Conservation (phyloP, 2,329 filamentous ascomycete species). For the Trichoderma sp. region DNA sequence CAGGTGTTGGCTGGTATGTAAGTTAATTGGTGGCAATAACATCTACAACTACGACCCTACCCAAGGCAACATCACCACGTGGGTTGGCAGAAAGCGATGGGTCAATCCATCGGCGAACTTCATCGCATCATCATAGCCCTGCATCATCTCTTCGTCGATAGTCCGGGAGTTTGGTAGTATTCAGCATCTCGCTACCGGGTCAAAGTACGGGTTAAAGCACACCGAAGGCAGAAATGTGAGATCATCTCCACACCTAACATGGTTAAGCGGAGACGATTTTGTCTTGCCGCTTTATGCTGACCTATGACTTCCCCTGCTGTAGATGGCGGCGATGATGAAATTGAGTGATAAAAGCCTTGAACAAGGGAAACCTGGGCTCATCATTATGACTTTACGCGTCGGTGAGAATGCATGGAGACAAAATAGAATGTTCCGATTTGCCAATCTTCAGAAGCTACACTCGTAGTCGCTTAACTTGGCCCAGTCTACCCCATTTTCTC, state of each 20-base stretch:
- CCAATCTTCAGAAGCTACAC: background rate
- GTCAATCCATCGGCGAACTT: background rate
- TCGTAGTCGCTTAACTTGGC: background rate
- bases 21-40: background rate
- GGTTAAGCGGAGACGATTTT: background rate
- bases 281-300: slow-evolving; percentile 4
- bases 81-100: background rate
- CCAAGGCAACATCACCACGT: background rate
- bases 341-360: background rate
- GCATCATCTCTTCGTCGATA: background rate
- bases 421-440: background rate
- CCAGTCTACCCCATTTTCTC: background rate
- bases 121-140: slow-evolving; percentile 2
- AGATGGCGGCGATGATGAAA: background rate
- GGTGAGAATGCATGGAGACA: background rate
- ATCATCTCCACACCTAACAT: background rate
- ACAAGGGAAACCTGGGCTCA: background rate
- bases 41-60: background rate
- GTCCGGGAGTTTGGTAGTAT: background rate
- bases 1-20: background rate
- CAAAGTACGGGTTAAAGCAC: slow-evolving; percentile 1
- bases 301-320: background rate
- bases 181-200: background rate
- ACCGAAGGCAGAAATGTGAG: background rate
- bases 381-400: background rate